A percentile compares a stretch with the other conserved stretches of the same genome.
These are phyloP conservation scores for Ogataea trehalophila DNA, from an alignment of 805 yeast species.

Conservation along the genomic window DNA sequence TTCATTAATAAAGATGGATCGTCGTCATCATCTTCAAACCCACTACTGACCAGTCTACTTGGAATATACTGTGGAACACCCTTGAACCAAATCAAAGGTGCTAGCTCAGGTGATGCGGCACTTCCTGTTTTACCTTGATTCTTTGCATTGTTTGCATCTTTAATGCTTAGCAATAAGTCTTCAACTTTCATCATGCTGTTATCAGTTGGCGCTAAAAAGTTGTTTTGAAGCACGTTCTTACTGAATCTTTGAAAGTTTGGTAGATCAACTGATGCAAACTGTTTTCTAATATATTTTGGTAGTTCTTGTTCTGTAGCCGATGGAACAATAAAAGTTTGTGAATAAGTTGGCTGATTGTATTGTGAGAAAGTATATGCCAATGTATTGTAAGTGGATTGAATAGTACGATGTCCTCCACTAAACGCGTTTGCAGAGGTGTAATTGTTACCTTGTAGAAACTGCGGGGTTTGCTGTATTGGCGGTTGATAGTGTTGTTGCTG, in stretches of 20 bases:
- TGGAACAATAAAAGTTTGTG: constrained; percentile 34
- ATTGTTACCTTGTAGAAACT: constrained; percentile 2
- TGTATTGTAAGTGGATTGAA: constrained; percentile 29
- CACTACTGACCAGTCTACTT: constrained; percentile 33
- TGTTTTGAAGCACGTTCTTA: constrained; percentile 15
- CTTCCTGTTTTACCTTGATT: constrained; percentile 1
- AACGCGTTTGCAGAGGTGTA: constrained; percentile 5
- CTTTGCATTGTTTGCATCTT: constrained; percentile 3
- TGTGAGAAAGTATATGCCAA: constrained; percentile 28
- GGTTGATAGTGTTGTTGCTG: constrained; percentile 1
- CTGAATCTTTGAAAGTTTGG: constrained; percentile 28
- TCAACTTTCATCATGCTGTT: constrained; percentile 19
- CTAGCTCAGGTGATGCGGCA: constrained; percentile 3
- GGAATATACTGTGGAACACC: constrained; percentile 54
- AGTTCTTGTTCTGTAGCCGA: constrained; percentile 31
- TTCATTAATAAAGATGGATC: constrained; percentile 8
- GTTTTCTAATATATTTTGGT: constrained; percentile 30
- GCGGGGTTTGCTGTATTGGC: constrained; percentile 5
- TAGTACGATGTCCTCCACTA: constrained; percentile 24
- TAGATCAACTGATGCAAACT: constrained; percentile 29
- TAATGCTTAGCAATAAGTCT: constrained; percentile 6
- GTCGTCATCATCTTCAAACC: constrained; percentile 9
- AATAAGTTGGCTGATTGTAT: constrained; percentile 26
- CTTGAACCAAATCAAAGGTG: constrained; percentile 58
- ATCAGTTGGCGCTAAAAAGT: constrained; percentile 13